Evolutionary conservation across 192 early-diverging fungal genomes (phyloP).

Genomic region (Backusella sp.): DNA sequence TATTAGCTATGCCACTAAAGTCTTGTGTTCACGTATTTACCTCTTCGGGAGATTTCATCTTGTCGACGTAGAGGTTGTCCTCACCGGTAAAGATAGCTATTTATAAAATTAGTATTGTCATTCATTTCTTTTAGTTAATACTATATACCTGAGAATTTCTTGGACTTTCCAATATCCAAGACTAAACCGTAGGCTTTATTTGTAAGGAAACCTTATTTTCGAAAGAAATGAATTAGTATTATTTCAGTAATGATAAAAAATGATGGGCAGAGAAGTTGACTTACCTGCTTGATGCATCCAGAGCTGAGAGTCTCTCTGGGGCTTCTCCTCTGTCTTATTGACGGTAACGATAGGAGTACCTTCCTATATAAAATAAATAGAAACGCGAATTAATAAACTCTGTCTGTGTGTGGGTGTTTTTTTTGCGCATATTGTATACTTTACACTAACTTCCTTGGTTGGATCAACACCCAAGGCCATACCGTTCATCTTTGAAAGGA

Average conservation of each 20-base stretch:
- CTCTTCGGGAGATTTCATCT: conserved; percentile 26
- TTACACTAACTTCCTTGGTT: neutral
- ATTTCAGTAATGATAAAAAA: neutral
- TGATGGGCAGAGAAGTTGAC: neutral
- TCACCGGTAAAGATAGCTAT: conserved; percentile 30
- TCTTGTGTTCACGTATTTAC: conserved; percentile 7
- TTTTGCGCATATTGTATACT: neutral
- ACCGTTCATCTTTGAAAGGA: conserved; percentile 18
- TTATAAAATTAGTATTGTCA: neutral
- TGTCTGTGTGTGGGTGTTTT: neutral
- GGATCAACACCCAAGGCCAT: conserved; percentile 23
- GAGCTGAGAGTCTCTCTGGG: conserved; percentile 13
- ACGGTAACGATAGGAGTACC: neutral
- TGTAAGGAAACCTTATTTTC: conserved; percentile 21
- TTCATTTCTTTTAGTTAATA: neutral
- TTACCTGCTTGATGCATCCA: conserved; percentile 28
- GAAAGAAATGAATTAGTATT: neutral
- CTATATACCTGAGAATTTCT: conserved; percentile 13
- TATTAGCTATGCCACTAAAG: neutral
- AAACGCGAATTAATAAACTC: neutral
- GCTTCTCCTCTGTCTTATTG: neutral
- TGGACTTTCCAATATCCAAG: conserved; percentile 18
- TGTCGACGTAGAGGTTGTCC: conserved; percentile 20
- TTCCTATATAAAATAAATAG: neutral
- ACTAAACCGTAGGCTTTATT: conserved; percentile 21